Conservation (phyloP, 257 asterid genomes). For the Apocynum venetum region DNA sequence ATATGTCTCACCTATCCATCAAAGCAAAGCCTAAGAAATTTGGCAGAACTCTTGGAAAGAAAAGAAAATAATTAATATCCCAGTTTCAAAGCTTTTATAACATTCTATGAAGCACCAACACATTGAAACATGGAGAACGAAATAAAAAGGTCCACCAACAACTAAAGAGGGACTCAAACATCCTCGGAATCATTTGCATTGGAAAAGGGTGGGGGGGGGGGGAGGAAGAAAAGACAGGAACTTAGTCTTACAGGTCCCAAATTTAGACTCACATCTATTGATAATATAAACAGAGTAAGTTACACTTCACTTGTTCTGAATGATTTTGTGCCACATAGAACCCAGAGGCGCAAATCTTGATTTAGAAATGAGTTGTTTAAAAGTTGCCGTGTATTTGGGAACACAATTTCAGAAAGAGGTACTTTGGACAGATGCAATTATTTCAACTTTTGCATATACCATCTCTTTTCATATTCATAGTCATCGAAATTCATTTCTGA, state of each 20-base stretch:
- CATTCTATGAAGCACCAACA: neutral
- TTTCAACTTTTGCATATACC: neutral
- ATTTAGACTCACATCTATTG: neutral
- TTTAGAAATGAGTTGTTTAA: neutral
- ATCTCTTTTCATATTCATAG: neutral
- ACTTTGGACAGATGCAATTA: neutral
- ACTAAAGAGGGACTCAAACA: neutral
- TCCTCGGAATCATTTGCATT: neutral
- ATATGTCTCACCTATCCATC: conserved; percentile 86
- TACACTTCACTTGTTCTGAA: neutral
- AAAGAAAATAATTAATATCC: neutral
- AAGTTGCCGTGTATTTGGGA: neutral
- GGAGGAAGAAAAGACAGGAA: too few relatives aligned
- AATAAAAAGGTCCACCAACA: neutral
- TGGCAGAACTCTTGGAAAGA: neutral
- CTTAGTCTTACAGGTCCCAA: neutral
- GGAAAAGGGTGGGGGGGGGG: neutral
- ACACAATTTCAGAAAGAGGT: neutral
- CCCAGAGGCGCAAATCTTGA: neutral
- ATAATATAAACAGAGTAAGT: too few relatives aligned
- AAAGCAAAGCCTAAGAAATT: conserved; percentile 27
- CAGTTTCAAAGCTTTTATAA: neutral
- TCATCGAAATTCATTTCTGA: neutral
- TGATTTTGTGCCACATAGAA: neutral
- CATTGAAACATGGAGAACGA: neutral